Evolutionary conservation across 2,329 filamentous ascomycete species (phyloP), one percentile per base, ranked within the genome.

Genomic region (Botrytis fragariae): DNA sequence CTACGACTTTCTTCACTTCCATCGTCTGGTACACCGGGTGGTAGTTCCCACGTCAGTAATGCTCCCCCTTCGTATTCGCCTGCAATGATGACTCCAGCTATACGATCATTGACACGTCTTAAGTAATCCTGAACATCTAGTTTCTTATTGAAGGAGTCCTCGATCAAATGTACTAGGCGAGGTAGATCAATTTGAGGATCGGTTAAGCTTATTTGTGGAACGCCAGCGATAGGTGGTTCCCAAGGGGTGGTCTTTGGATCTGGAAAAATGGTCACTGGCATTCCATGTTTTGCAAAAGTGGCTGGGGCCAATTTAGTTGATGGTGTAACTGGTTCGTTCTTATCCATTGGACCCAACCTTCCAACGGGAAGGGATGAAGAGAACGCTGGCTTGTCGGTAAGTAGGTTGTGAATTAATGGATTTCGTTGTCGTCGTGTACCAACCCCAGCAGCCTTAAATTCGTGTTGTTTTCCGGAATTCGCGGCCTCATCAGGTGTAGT

Each of bases 21-120:
- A 70, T 89, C 86, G 69, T 89, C 87, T 62, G 84, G 83, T 32
- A 89, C 83, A 0, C 86, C 89, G 0, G 85, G 87, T 0, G 95
- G 94, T 45, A 87, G 87, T 83, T 99, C 96, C 96, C 96, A 99
- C 0, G 96, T 99, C 32, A 98, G 85, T 62, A 99, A 92, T 2
- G 96, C 96, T 1, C 94, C 95, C 70, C 96, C 96, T 85, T 99
- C 96, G 82, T 99, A 99, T 79, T 97, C 93, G 10, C 96, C 96
- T 0, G 95, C 96, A 68, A 99, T 93, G 76, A 99, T 98, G 72
- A 99, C 86, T 4, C 95, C 96, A 0, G 96, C 96, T 20, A 98
- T 87, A 44, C 92, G 92, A 71, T 91, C 87, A 69, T 92, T 88
- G 71, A 98, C 90, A n/a, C 96, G 91, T 25, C 87, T 83, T 22